phyloP scores from a whole-genome alignment of 2,329 filamentous ascomycete species.

The Karstenula rhodostoma region DNA sequence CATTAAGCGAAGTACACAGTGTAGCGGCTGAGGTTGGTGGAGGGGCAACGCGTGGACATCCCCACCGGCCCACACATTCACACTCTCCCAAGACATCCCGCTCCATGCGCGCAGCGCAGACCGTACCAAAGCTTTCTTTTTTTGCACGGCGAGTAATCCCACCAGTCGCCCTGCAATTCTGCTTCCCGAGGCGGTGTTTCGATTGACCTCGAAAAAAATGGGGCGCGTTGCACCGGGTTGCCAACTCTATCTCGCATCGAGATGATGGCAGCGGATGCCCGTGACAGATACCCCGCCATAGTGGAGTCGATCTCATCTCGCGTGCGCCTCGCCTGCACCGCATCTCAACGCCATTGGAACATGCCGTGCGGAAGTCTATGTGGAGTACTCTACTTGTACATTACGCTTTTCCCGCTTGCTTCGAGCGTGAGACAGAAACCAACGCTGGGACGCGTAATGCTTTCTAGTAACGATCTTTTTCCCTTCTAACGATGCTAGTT shows the following conservation, averaged over 20 bases:
- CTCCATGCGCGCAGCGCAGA: background rate
- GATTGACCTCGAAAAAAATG: background rate
- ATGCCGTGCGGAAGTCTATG: background rate
- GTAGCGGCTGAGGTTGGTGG: background rate
- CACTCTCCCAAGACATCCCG: background rate
- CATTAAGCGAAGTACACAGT: background rate
- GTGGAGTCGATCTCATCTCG: constrained; percentile 12
- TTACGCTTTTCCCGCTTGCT: constrained; percentile 1
- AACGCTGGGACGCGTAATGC: constrained; percentile 5
- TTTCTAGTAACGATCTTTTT: background rate
- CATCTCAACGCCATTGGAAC: constrained; percentile 11
- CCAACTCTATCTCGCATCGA: background rate
- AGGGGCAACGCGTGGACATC: constrained; percentile 1
- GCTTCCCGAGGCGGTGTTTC: background rate
- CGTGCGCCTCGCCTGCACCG: constrained; percentile 1
- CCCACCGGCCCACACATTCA: background rate
- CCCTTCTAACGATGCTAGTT: background rate
- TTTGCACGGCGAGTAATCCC: background rate
- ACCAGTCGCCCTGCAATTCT: background rate
- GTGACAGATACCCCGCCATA: constrained; percentile 12
- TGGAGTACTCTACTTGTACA: background rate
- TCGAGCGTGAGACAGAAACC: constrained; percentile 8
- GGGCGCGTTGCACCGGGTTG: background rate
- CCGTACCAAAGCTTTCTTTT: too few relatives aligned
- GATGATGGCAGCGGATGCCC: background rate